Conservation (phyloP, 2,329 filamentous ascomycete species). For the Botrytis paeoniae region DNA sequence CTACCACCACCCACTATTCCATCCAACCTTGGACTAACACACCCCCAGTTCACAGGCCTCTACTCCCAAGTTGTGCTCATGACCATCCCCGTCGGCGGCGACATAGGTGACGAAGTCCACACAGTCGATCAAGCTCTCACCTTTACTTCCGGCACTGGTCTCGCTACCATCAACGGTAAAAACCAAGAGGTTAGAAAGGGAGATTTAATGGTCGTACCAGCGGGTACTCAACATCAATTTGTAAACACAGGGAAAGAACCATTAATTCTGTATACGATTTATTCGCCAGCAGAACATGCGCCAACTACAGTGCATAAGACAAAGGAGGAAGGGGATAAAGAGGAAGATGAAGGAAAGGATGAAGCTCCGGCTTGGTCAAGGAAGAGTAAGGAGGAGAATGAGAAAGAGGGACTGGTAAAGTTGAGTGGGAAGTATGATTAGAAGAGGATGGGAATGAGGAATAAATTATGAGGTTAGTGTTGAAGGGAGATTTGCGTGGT, state of each 20-base stretch:
- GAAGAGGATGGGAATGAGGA: slow-evolving; percentile 20
- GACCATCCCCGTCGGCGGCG: slow-evolving; percentile 60
- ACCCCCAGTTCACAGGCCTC: slow-evolving; percentile 51
- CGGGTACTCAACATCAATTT: slow-evolving; percentile 64
- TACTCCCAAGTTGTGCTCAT: slow-evolving; percentile 63
- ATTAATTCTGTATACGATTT: slow-evolving; percentile 60
- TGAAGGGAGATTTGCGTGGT: too few relatives aligned
- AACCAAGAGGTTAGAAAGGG: slow-evolving; percentile 46
- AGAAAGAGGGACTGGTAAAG: slow-evolving; percentile 53
- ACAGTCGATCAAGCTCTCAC: slow-evolving; percentile 63
- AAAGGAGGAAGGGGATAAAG: slow-evolving; percentile 60
- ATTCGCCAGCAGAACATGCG: slow-evolving; percentile 60
- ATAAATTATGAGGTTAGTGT: background rate
- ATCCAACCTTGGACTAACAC: background rate
- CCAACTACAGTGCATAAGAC: slow-evolving; percentile 58
- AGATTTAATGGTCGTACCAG: slow-evolving; percentile 55
- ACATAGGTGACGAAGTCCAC: slow-evolving; percentile 67
- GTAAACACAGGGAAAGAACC: slow-evolving; percentile 58
- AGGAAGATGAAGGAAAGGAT: slow-evolving; percentile 59
- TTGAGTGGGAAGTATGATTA: slow-evolving; percentile 33
- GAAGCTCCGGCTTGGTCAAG: slow-evolving; percentile 58
- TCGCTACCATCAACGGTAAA: slow-evolving; percentile 56
- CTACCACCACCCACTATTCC: too few relatives aligned
- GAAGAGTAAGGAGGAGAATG: slow-evolving; percentile 56
- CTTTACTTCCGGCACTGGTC: slow-evolving; percentile 58